phyloP scores from a whole-genome alignment of 176 grass and related monocot genomes.

The Avena insularis region DNA sequence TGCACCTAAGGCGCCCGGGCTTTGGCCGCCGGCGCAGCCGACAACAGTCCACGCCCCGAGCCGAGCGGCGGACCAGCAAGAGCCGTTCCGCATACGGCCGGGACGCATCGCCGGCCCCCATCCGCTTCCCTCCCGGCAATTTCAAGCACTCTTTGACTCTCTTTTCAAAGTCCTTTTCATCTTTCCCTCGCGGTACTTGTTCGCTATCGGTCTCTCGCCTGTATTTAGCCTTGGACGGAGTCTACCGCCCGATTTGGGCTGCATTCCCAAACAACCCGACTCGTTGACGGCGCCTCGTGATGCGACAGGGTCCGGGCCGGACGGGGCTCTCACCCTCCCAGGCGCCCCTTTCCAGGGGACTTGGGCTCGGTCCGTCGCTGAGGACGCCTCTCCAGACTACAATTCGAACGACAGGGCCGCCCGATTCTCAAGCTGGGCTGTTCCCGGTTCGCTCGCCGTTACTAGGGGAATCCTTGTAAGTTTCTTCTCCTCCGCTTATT shows the following conservation, averaged over 20 bases:
- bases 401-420: neutral
- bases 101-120: constrained; percentile 34
- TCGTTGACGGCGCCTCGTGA: constrained; percentile 53
- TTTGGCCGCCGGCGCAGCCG: too few species aligned
- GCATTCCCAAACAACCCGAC: constrained; percentile 63
- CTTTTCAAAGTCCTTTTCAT: constrained; percentile 83
- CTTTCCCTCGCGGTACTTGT: constrained; percentile 70
- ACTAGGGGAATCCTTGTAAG: constrained; percentile 23
- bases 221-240: constrained; percentile 62
- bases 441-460: neutral
- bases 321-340: constrained; percentile 73
- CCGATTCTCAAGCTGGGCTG: neutral
- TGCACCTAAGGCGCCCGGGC: too few species aligned
- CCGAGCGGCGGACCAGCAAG: constrained; percentile 27
- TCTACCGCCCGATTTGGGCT: constrained; percentile 51
- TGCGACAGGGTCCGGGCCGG: constrained; percentile 53
- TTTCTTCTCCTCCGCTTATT: neutral
- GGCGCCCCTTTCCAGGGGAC: neutral
- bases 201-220: constrained; percentile 64
- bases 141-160: constrained; percentile 77
- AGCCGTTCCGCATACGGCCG: neutral
- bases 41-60: constrained; percentile 24
- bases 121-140: constrained; percentile 45
- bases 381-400: too few species aligned
- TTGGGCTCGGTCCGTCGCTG: neutral